Percentiles rank a stretch among this genome's conserved stretches.
These are phyloP conservation scores for Penicillium sp. DNA, from an alignment of 2,329 filamentous ascomycete species.

Conservation along the genomic window DNA sequence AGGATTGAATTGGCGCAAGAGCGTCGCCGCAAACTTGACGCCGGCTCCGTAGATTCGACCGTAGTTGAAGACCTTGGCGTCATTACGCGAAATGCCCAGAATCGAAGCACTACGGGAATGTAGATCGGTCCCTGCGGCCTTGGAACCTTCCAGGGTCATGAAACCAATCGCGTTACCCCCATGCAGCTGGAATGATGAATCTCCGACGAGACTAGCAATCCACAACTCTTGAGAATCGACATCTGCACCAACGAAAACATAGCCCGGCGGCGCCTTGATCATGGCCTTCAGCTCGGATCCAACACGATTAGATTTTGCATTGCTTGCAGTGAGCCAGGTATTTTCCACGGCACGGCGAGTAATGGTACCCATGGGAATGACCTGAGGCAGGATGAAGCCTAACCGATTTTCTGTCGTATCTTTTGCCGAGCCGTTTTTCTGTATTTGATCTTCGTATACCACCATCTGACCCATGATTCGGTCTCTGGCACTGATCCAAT, in stretches of 20 bases:
- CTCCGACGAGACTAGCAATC: slow-evolving; percentile 94
- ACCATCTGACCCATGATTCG: slow-evolving; percentile 95
- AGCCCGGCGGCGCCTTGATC: slow-evolving; percentile 87
- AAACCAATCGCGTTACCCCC: slow-evolving; percentile 97
- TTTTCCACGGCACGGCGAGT: slow-evolving; percentile 94
- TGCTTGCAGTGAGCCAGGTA: slow-evolving; percentile 96
- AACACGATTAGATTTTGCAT: slow-evolving; percentile 93
- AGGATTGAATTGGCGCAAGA: slow-evolving; percentile 93
- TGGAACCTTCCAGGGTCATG: slow-evolving; percentile 97
- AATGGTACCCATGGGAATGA: slow-evolving; percentile 98
- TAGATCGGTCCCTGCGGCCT: slow-evolving; percentile 88
- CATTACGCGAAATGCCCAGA: slow-evolving; percentile 87
- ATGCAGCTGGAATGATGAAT: slow-evolving; percentile 91
- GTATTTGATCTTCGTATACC: slow-evolving; percentile 72
- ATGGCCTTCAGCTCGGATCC: slow-evolving; percentile 97
- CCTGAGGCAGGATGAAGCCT: slow-evolving; percentile 92
- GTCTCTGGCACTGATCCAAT: slow-evolving; percentile 96
- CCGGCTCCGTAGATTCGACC: slow-evolving; percentile 98
- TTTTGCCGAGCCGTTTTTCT: slow-evolving; percentile 22
- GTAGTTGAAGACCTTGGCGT: slow-evolving; percentile 98
- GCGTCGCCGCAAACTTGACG: slow-evolving; percentile 84
- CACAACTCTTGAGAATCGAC: slow-evolving; percentile 97
- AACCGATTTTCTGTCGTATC: slow-evolving; percentile 37
- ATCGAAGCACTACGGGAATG: slow-evolving; percentile 93
- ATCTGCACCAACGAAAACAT: slow-evolving; percentile 93